These are phyloP conservation scores for Suhomyces sp. DNA, from an alignment of 805 yeast genomes.

Conservation along the genomic window DNA sequence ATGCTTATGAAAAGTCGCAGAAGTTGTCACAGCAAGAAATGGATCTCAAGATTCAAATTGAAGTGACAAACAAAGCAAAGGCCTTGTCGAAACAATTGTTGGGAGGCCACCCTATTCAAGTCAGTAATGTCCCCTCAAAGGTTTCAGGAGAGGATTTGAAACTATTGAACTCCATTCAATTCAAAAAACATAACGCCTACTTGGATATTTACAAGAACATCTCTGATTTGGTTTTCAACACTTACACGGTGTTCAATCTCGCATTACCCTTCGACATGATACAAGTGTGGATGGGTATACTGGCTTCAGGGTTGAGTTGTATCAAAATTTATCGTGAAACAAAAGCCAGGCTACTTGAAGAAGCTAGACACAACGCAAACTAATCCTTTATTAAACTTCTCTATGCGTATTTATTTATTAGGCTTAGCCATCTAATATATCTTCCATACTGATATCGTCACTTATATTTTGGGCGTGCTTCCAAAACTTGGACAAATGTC, in stretches of 20 bases:
- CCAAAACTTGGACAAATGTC: constrained; percentile 94
- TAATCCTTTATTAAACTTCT: neutral
- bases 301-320: constrained; percentile 37
- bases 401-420: neutral
- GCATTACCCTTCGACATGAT: constrained; percentile 37
- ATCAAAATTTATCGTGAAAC: constrained; percentile 40
- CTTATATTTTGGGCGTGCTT: constrained; percentile 52
- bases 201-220: constrained; percentile 39
- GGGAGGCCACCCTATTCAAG: constrained; percentile 6
- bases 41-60: constrained; percentile 54
- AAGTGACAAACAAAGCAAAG: constrained; percentile 57
- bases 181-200: constrained; percentile 34
- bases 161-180: constrained; percentile 30
- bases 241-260: constrained; percentile 39
- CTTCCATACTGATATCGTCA: constrained; percentile 33
- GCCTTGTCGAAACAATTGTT: constrained; percentile 40
- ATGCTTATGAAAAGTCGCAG: constrained; percentile 44
- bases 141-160: constrained; percentile 22
- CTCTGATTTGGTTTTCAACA: constrained; percentile 39
- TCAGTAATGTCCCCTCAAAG: constrained; percentile 5
- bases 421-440: neutral
- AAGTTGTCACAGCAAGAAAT: constrained; percentile 47
- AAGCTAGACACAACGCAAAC: neutral
- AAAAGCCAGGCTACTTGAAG: constrained; percentile 23
- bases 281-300: constrained; percentile 47